Evolutionary conservation across 2,329 filamentous ascomycete genomes (phyloP).

Genomic region (Penicillium sumatraense): DNA sequence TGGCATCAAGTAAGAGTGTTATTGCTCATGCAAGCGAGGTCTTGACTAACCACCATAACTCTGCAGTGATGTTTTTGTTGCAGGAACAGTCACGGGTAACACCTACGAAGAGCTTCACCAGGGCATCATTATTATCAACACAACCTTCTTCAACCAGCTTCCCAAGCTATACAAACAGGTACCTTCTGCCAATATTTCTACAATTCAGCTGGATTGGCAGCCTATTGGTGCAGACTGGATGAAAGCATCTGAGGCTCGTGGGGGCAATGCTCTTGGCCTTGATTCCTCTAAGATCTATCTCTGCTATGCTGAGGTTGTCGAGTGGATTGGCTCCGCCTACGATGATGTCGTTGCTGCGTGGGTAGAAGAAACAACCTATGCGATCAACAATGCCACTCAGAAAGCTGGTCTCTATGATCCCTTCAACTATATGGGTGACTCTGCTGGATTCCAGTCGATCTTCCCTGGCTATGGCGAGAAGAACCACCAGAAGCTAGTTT

Average conservation of each 20-base stretch:
- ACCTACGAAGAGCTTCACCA: slow-evolving; percentile 38
- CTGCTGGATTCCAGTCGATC: slow-evolving; percentile 42
- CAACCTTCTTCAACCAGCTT: slow-evolving; percentile 44
- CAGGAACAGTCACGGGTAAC: slow-evolving; percentile 38
- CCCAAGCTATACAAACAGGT: slow-evolving; percentile 42
- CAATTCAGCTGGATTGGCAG: slow-evolving; percentile 46
- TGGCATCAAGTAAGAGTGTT: slow-evolving; percentile 40
- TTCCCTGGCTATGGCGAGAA: slow-evolving; percentile 40
- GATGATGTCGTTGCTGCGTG: slow-evolving; percentile 37
- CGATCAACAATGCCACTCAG: slow-evolving; percentile 33
- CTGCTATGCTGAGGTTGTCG: slow-evolving; percentile 44
- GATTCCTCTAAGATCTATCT: slow-evolving; percentile 42
- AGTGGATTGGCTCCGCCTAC: slow-evolving; percentile 36
- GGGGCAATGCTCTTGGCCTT: slow-evolving; percentile 34
- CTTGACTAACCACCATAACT: no score
- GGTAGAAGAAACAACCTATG: slow-evolving; percentile 36
- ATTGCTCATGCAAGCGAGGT: no score
- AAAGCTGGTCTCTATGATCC: slow-evolving; percentile 31
- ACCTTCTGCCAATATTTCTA: slow-evolving; percentile 43
- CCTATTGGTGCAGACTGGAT: slow-evolving; percentile 45
- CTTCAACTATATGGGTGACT: slow-evolving; percentile 42
- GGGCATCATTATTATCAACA: slow-evolving; percentile 46
- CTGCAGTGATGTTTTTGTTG: slow-evolving; percentile 40
- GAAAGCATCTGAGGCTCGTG: slow-evolving; percentile 26
- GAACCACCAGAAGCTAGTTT: slow-evolving; percentile 35